Evolutionary conservation across 2,329 filamentous ascomycete species (phyloP).

Genomic region (Trichoderma brevicompactum): DNA sequence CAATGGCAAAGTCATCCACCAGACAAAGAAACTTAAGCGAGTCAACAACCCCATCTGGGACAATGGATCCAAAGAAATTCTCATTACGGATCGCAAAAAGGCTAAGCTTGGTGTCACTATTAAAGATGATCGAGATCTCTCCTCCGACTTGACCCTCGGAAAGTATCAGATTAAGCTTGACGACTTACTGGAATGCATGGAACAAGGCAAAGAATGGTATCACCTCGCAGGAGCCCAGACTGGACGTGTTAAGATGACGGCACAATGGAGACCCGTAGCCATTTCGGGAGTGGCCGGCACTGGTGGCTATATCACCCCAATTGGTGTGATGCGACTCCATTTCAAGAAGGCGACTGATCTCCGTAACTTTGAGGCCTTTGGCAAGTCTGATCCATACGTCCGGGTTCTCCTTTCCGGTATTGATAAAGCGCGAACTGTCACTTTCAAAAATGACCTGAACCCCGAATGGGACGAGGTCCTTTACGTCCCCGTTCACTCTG

Average conservation of each 20-base stretch:
- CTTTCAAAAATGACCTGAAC: constrained; percentile 93
- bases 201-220: constrained; percentile 96
- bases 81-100: constrained; percentile 90
- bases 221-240: constrained; percentile 79
- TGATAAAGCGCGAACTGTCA: constrained; percentile 89
- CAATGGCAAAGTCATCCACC: constrained; percentile 89
- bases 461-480: constrained; percentile 96
- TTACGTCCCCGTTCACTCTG: constrained; percentile 87
- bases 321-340: constrained; percentile 94
- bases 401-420: constrained; percentile 88
- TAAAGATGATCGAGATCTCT: constrained; percentile 91
- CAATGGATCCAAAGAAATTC: constrained; percentile 87
- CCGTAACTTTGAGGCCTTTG: constrained; percentile 90
- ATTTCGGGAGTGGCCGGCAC: constrained; percentile 79
- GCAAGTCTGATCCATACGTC: constrained; percentile 95
- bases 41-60: constrained; percentile 98
- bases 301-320: constrained; percentile 88
- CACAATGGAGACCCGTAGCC: constrained; percentile 94
- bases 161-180: constrained; percentile 95
- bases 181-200: constrained; percentile 88
- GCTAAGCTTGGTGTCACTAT: constrained; percentile 89
- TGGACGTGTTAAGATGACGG: constrained; percentile 85
- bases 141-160: constrained; percentile 81
- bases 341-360: constrained; percentile 82
- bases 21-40: constrained; percentile 90